A percentile compares a stretch with the other conserved stretches of the same genome.
phyloP scores from a whole-genome alignment of 106 monocot genomes.

The Xerophyta viscosa region DNA sequence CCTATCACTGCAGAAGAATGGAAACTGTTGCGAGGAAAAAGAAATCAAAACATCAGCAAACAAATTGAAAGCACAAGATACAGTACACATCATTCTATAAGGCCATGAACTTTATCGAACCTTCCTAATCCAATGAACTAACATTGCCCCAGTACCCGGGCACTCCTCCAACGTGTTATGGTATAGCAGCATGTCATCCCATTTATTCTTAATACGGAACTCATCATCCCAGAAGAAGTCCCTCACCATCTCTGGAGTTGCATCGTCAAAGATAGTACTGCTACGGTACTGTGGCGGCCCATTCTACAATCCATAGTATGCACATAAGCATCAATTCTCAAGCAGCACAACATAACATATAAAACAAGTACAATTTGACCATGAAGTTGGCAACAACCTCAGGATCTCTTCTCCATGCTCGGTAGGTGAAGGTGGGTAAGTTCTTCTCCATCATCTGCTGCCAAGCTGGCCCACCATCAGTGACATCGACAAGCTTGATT shows the following conservation, averaged over 20 bases:
- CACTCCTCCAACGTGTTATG: conserved; percentile 67
- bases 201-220: conserved; percentile 55
- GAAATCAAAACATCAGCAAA: not conserved
- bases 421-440: conserved; percentile 45
- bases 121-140: conserved; percentile 90
- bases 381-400: conserved; percentile 28
- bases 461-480: conserved; percentile 66
- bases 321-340: not conserved
- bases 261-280: conserved; percentile 81
- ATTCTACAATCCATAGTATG: conserved; percentile 14
- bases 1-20: conserved; percentile 88
- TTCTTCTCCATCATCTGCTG: conserved; percentile 72
- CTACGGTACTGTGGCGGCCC: conserved; percentile 87
- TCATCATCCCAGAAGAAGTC: conserved; percentile 98
- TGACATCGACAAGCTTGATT: conserved; percentile 45
- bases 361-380: not conserved
- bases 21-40: conserved; percentile 45
- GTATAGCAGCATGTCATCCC: conserved; percentile 95
- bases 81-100: not conserved
- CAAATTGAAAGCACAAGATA: not conserved
- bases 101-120: conserved; percentile 12
- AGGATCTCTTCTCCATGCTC: conserved; percentile 79
- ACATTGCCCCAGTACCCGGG: conserved; percentile 61
- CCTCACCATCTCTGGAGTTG: conserved; percentile 59
- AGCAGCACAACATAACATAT: not conserved